These are phyloP conservation scores for Linderniella brevidens DNA, from an alignment of 257 asterid species.

Conservation along the genomic window DNA sequence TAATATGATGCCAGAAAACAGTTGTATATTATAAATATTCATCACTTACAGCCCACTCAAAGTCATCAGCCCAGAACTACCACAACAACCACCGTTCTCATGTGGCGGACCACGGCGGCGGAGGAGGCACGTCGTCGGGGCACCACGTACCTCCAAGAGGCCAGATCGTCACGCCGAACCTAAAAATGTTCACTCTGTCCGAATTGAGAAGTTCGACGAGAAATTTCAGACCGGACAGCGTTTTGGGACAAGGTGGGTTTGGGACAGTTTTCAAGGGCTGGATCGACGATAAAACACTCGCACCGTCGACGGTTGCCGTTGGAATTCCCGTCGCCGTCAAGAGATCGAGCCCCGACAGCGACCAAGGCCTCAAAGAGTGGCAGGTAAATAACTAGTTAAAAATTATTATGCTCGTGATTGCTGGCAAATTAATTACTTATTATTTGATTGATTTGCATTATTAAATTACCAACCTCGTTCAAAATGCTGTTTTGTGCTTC, in stretches of 20 bases:
- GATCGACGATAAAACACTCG: slow-evolving; percentile 33
- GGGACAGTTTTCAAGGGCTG: slow-evolving; percentile 36
- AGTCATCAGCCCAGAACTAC: too few relatives aligned
- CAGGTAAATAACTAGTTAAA: slow-evolving; percentile 23
- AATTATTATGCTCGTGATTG: background rate
- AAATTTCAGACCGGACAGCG: slow-evolving; percentile 1
- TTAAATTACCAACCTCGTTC: background rate
- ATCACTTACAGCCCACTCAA: too few relatives aligned
- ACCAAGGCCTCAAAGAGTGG: slow-evolving; percentile 91
- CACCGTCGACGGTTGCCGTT: slow-evolving; percentile 50
- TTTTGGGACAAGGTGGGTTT: background rate
- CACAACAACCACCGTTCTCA: too few relatives aligned
- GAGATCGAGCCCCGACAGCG: slow-evolving; percentile 68
- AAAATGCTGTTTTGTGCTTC: too few relatives aligned
- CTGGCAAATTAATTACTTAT: background rate
- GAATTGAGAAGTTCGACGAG: background rate
- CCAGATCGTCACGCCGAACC: background rate
- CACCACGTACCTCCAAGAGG: too few relatives aligned
- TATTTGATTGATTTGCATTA: background rate
- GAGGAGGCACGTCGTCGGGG: too few relatives aligned
- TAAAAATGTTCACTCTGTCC: background rate
- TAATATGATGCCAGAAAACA: too few relatives aligned
- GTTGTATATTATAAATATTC: too few relatives aligned
- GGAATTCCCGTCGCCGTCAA: slow-evolving; percentile 89
- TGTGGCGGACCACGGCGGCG: too few relatives aligned